A percentile compares a stretch with the other conserved stretches of the same genome.
Evolutionary conservation across 1,284 basidiomycete species (phyloP).

Genomic region (Cerioporus squamosus): DNA sequence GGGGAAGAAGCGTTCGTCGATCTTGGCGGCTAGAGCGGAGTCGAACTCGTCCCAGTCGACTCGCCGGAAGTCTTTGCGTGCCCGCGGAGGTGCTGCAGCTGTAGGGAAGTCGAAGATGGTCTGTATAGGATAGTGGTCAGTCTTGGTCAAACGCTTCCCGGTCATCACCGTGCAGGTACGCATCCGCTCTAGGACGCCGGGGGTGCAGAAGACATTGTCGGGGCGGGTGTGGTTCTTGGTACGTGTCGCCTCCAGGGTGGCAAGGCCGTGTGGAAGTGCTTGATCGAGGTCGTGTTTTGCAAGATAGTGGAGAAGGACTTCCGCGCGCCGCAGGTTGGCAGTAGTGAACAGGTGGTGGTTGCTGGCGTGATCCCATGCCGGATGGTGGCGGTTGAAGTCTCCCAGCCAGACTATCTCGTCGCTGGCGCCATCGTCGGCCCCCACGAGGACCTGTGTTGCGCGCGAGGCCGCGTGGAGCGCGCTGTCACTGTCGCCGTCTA

Average conservation of each 20-base stretch:
- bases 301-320: slow-evolving; percentile 28
- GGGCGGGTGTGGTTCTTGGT: slow-evolving; percentile 36
- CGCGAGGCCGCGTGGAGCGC: slow-evolving; percentile 21
- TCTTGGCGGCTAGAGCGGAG: slow-evolving; percentile 4
- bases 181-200: slow-evolving; percentile 16
- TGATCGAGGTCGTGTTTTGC: slow-evolving; percentile 26
- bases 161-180: slow-evolving; percentile 22
- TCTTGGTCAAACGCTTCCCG: slow-evolving; percentile 13
- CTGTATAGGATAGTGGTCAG: slow-evolving; percentile 36
- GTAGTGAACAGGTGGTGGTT: slow-evolving; percentile 43
- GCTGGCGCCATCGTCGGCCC: background rate
- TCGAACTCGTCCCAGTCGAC: slow-evolving; percentile 32
- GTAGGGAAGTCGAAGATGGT: slow-evolving; percentile 12
- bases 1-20: background rate
- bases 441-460: background rate
- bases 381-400: slow-evolving; percentile 57
- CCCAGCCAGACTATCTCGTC: slow-evolving; percentile 43
- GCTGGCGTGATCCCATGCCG: slow-evolving; percentile 43
- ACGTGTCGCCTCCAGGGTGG: slow-evolving; percentile 31
- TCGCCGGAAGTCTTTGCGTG: slow-evolving; percentile 25
- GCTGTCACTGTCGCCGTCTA: slow-evolving; percentile 30
- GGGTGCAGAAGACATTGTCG: slow-evolving; percentile 40
- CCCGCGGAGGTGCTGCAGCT: background rate
- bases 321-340: slow-evolving; percentile 15
- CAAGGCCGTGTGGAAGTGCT: slow-evolving; percentile 32